Percentiles rank a stretch among this genome's conserved stretches.
Evolutionary conservation across 331 rosid genomes (phyloP).

Genomic region (Malus hybrid): DNA sequence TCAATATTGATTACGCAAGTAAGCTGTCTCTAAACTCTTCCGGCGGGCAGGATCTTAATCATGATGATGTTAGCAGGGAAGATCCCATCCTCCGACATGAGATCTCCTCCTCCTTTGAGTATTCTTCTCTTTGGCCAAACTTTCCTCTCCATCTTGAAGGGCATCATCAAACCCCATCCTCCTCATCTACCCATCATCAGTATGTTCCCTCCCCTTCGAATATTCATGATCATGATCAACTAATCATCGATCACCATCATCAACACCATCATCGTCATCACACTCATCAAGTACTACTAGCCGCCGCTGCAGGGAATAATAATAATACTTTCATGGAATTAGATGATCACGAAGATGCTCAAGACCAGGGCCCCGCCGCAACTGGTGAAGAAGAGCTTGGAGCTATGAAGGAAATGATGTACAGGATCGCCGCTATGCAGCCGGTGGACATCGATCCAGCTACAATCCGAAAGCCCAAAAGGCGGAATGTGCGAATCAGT

Average conservation of each 20-base stretch:
- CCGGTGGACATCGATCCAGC: conserved; percentile 91
- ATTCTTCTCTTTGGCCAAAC: conserved; percentile 2
- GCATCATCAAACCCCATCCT: conserved; percentile 9
- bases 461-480: conserved; percentile 56
- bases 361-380: conserved; percentile 21
- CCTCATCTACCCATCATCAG: not conserved
- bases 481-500: conserved; percentile 79
- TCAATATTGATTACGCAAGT: not conserved
- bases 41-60: not conserved
- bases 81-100: not conserved
- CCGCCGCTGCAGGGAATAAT: not conserved
- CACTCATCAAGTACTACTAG: conserved; percentile 1
- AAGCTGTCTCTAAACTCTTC: not conserved
- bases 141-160: conserved; percentile 1
- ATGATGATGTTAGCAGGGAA: not conserved
- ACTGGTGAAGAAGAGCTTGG: conserved; percentile 53
- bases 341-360: conserved; percentile 6
- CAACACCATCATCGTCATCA: not conserved
- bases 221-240: not conserved
- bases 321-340: not conserved
- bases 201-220: not conserved
- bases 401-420: conserved; percentile 98
- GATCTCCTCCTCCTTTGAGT: not conserved
- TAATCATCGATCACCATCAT: conserved; percentile 25
- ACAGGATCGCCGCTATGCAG: conserved; percentile 85